Evolutionary conservation across 805 yeast genomes (phyloP).

Genomic region (Torulaspora indica): DNA sequence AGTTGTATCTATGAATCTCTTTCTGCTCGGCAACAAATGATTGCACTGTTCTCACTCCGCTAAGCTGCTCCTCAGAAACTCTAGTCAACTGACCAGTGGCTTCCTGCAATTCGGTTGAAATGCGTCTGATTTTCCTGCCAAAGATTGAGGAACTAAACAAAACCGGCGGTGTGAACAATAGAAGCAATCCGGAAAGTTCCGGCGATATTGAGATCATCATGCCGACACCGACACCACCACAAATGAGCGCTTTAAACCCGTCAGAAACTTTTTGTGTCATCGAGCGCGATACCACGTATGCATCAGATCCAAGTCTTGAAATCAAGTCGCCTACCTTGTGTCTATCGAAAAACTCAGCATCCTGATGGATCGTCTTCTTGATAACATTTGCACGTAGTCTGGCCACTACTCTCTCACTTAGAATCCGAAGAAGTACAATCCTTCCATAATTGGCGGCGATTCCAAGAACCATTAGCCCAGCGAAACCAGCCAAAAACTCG

Average conservation of each 20-base stretch:
- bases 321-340: conserved; percentile 92
- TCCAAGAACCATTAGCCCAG: conserved; percentile 57
- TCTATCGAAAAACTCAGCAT: conserved; percentile 88
- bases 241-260: conserved; percentile 76
- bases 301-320: conserved; percentile 83
- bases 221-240: conserved; percentile 79
- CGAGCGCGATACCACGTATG: conserved; percentile 82
- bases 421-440: conserved; percentile 45
- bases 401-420: conserved; percentile 86
- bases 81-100: conserved; percentile 83
- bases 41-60: conserved; percentile 84
- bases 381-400: conserved; percentile 73
- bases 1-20: conserved; percentile 72
- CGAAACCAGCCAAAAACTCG: conserved; percentile 57
- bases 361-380: conserved; percentile 75
- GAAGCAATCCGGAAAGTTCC: conserved; percentile 73
- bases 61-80: conserved; percentile 87
- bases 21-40: conserved; percentile 82
- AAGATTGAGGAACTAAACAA: conserved; percentile 72
- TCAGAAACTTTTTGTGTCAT: conserved; percentile 89
- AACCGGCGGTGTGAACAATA: conserved; percentile 76
- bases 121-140: conserved; percentile 71
- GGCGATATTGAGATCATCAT: conserved; percentile 88
- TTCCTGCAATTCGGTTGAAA: conserved; percentile 76
- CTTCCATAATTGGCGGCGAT: conserved; percentile 71